Base-by-base conservation (phyloP, 2,329 filamentous ascomycete genomes). In the Penicillium brevicompactum region DNA sequence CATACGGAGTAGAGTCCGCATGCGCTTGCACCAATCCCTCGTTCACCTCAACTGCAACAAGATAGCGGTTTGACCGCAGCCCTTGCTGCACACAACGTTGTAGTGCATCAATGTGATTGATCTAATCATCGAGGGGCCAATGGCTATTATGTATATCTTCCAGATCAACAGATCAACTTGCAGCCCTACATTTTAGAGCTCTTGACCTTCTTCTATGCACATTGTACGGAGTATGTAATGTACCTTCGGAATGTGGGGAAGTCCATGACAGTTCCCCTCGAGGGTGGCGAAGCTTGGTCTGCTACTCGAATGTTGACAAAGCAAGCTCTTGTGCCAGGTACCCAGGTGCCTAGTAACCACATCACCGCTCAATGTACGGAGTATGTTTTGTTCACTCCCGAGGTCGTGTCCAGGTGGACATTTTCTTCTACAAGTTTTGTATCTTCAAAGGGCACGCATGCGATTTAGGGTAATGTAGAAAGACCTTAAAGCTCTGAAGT, bases 51-150 rank as follows among this genome's bases (percentile, higher is more conserved):
- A 46, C 22, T 38, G 32, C 34, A 52, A 38, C n/a, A 22, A 9
- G 4, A 5, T 9, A 13, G 46, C 21, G 40, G 27, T 42, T 41
- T 27, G 42, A 37, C 14, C 14, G 4, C 14, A 31, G n/a, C 53
- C 53, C 53, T 52, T 52, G 32, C 53, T 47, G 48, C 48, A 21
- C 21, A 7, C 31, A 37, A n/a, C 34, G 34, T 37, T 27, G 27
- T 21, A 18, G 14, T 13, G 38, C n/a, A 21, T 52, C 18, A 11
- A 51, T 46, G 48, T 32, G 47, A 51, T 43, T 4, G 32, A 51
- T 47, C 31, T 38, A 47, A 38, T 13, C 14, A 38, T 11, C 43
- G 47, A 43, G 37, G 32, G 22, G 10, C 22, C 21, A 43, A 49
- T 37, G 31, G 4, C 34, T n/a, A 21, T 21, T 27, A 22, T 24